Evolutionary conservation across 2,329 filamentous ascomycete genomes (phyloP).

Genomic region (Cercospora zeina): DNA sequence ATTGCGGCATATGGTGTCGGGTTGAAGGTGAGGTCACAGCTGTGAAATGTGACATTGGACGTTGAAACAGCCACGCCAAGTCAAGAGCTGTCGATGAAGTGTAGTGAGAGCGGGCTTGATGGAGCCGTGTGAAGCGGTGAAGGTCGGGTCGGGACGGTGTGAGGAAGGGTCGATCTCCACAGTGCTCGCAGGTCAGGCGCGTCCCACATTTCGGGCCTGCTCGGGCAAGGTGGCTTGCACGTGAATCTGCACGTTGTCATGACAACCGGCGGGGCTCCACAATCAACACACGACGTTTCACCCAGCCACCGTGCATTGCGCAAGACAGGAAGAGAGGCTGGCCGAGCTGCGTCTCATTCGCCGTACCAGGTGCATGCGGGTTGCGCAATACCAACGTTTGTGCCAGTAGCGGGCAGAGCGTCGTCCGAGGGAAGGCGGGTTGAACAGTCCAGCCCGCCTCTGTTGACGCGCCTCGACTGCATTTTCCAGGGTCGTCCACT

Average conservation of each 20-base stretch:
- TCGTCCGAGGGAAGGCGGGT: conserved; percentile 3
- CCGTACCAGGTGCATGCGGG: background rate
- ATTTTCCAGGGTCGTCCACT: background rate
- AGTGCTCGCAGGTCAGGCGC: conserved; percentile 9
- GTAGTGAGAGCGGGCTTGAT: background rate
- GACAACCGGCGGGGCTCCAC: background rate
- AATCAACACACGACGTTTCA: conserved; percentile 8
- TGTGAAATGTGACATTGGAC: too few relatives aligned
- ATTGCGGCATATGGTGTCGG: too few relatives aligned
- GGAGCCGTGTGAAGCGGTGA: background rate
- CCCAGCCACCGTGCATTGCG: conserved; percentile 2
- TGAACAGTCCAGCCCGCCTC: background rate
- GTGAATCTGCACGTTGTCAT: background rate
- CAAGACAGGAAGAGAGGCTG: conserved; percentile 5
- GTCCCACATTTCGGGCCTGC: background rate
- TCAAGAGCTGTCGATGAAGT: background rate
- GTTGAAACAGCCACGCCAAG: background rate
- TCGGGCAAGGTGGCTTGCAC: background rate
- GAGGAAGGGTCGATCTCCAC: too few relatives aligned
- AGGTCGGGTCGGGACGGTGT: background rate
- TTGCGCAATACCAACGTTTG: conserved; percentile 6
- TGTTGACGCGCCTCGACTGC: background rate
- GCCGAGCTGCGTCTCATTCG: background rate
- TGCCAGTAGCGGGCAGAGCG: background rate
- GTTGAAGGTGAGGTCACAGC: too few relatives aligned